phyloP scores from a whole-genome alignment of 208 protist species.

The Acanthamoeba lenticulata region DNA sequence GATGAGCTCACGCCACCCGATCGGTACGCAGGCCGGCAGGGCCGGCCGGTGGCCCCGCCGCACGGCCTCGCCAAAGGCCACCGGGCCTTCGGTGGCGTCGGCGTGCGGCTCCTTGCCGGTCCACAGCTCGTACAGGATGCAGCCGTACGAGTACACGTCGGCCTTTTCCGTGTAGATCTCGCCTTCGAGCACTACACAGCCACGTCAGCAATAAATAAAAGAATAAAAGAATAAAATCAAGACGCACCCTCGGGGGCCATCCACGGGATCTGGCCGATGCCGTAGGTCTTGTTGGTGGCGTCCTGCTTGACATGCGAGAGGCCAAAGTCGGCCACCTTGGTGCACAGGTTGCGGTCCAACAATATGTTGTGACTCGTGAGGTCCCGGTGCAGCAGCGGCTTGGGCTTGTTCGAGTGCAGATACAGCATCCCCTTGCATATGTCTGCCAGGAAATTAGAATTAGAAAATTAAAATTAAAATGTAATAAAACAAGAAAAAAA shows the following conservation, averaged over 20 bases:
- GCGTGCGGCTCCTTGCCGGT: constrained; percentile 4
- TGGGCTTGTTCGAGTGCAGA: constrained; percentile 12
- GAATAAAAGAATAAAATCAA: background rate
- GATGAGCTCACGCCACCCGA: background rate
- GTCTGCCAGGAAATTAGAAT: no score
- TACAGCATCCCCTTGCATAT: constrained; percentile 6
- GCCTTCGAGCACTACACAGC: background rate
- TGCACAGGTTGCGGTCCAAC: background rate
- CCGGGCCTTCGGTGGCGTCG: background rate
- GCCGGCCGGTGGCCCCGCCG: background rate
- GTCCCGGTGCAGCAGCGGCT: background rate
- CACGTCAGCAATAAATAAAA: background rate
- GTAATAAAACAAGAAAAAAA: no score
- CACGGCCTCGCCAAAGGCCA: background rate
- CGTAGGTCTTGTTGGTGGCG: background rate
- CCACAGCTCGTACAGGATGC: constrained; percentile 28
- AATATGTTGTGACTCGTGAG: constrained; percentile 25
- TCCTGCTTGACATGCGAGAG: constrained; percentile 13
- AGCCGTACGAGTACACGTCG: background rate
- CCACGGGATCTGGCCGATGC: background rate
- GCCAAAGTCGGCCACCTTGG: constrained; percentile 24
- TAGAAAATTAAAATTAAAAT: no score
- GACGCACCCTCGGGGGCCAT: background rate
- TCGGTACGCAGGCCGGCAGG: background rate
- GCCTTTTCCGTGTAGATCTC: constrained; percentile 17